phyloP scores from a whole-genome alignment of 805 yeast genomes.

The Teunomyces atbi region DNA sequence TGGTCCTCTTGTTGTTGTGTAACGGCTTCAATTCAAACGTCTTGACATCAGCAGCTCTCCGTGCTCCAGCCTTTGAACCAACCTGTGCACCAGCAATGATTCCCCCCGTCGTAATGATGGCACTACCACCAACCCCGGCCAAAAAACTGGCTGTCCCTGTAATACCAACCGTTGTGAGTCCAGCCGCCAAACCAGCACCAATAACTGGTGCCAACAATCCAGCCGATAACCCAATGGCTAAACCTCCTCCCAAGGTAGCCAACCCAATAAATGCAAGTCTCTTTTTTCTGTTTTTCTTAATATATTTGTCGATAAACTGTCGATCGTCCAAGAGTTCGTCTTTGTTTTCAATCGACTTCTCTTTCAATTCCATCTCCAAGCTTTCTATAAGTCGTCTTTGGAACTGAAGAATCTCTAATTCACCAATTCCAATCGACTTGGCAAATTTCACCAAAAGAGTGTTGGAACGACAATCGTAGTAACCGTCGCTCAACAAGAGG shows the following conservation, averaged over 20 bases:
- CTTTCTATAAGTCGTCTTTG: constrained; percentile 90
- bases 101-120: constrained; percentile 89
- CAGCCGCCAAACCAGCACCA: constrained; percentile 98
- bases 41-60: constrained; percentile 86
- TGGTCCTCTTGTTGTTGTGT: constrained; percentile 86
- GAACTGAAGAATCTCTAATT: constrained; percentile 79
- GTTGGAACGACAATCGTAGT: constrained; percentile 87
- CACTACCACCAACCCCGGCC: constrained; percentile 97
- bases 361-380: constrained; percentile 69
- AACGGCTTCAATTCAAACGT: constrained; percentile 93
- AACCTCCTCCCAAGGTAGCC: constrained; percentile 94
- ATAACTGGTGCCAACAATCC: constrained; percentile 96
- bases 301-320: constrained; percentile 66
- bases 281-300: constrained; percentile 61
- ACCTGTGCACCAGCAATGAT: constrained; percentile 88
- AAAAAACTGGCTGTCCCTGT: constrained; percentile 89
- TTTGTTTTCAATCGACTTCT: constrained; percentile 54
- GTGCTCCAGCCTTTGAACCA: constrained; percentile 80
- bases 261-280: constrained; percentile 85
- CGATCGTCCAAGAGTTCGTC: constrained; percentile 77
- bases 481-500: constrained; percentile 74
- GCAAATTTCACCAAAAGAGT: constrained; percentile 74
- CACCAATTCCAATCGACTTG: constrained; percentile 50
- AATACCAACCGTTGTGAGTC: constrained; percentile 90
- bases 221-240: constrained; percentile 91